These are phyloP conservation scores for Cornus controversa DNA, from an alignment of 148 eudicot species.

Conservation along the genomic window DNA sequence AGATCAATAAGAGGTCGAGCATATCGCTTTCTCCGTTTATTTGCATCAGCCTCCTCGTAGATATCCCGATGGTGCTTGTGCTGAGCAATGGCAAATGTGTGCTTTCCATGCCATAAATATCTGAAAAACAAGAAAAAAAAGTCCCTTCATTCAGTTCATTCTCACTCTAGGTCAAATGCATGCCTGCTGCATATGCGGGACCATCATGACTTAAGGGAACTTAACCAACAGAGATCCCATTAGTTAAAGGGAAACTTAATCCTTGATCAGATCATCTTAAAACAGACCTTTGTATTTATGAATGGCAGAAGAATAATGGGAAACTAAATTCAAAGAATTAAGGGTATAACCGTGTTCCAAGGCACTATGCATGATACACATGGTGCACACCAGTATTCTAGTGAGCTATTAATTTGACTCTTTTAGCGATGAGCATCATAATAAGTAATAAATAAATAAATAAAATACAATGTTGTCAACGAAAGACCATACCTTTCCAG, in stretches of 20 bases:
- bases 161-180: not conserved
- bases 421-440: too few relatives aligned
- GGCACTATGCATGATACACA: not conserved
- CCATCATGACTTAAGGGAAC: not conserved
- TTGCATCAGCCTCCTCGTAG: constrained; percentile 97
- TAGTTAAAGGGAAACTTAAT: constrained; percentile 1
- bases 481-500: constrained; percentile 70
- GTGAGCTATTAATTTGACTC: not conserved
- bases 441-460: not conserved
- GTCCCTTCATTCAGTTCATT: not conserved
- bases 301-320: not conserved
- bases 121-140: constrained; percentile 35
- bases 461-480: not conserved
- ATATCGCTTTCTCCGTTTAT: constrained; percentile 94
- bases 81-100: constrained; percentile 93
- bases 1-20: constrained; percentile 95
- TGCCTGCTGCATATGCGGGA: not conserved
- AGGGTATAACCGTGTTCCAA: not conserved
- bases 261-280: not conserved
- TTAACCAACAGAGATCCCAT: constrained; percentile 1
- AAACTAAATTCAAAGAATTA: not conserved
- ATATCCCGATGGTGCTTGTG: constrained; percentile 88
- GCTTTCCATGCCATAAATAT: constrained; percentile 94
- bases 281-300: not conserved
- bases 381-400: not conserved